Base-by-base conservation (phyloP, 1,284 basidiomycete species). In the Cryptococcus depauperatus region DNA sequence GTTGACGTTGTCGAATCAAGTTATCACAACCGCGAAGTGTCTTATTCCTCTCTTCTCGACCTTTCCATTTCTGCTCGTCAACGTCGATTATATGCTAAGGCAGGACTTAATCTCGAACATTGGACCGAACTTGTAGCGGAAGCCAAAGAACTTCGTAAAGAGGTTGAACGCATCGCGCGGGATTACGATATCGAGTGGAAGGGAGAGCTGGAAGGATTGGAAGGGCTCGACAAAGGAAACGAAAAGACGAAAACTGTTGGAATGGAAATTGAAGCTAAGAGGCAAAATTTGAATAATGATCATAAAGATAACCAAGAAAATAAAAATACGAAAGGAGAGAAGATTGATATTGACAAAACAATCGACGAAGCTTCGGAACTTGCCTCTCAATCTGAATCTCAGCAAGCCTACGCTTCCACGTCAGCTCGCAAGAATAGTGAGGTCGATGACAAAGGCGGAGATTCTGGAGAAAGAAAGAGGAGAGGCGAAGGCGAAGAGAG, bases 21-120 rank as follows among this genome's bases (percentile, higher is more conserved):
- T 3, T 80, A 80, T 61, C 79, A 79, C 65, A 80, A 80, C 19
- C 75, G 79, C 14, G 80, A 83, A 68, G 80, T 83, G 0, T 81
- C 79, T 0, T 83, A 83, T 56, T 76, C 79, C 3, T 80, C 80
- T 26, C 72, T 82, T 1, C 71, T 83, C 16, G 68, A 73, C 41
- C 64, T 73, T 10, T 81, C 78, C 3, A 75, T 82, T 26, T 78
- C 78, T 2, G 68, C 78, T 6, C 73, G 80, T 1, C 77, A 79
- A 30, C 72, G 78, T 41, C 70, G 74, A 10, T 63, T 82, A 28
- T 83, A 83, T 62, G 74, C 75, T 48, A 55, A 75, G 26, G 75
- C 74, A n/a, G 80, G 79, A 0, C 68, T 83, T 5, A 77, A 83
- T 58, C 76, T 82, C 19, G 81, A 82, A 27, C 65, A 63, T 13